Percentiles rank a stretch among this genome's conserved stretches.
phyloP scores from a whole-genome alignment of 257 asterid species.

The Ilex aquifolium region DNA sequence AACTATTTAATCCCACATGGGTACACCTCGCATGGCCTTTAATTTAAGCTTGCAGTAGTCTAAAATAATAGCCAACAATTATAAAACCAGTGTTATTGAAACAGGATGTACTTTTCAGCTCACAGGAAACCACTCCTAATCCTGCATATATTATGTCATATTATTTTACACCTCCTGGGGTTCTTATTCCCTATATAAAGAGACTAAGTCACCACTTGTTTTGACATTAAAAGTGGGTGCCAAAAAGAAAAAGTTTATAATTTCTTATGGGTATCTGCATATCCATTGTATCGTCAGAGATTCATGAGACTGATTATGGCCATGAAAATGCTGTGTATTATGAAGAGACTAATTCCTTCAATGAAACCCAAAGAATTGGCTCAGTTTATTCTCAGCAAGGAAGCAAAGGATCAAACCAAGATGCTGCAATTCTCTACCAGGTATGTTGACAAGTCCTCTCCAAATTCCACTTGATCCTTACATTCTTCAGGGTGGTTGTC shows the following conservation, averaged over 20 bases:
- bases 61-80: slow-evolving; percentile 20
- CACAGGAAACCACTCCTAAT: slow-evolving; percentile 27
- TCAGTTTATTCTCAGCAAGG: slow-evolving; percentile 60
- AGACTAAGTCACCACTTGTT: slow-evolving; percentile 2
- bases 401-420: slow-evolving; percentile 73
- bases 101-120: slow-evolving; percentile 28
- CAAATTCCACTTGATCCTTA: too few relatives aligned
- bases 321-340: slow-evolving; percentile 48
- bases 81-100: slow-evolving; percentile 34
- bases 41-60: slow-evolving; percentile 72
- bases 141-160: slow-evolving; percentile 12
- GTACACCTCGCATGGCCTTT: slow-evolving; percentile 56
- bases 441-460: slow-evolving; percentile 16
- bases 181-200: slow-evolving; percentile 35
- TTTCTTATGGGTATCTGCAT: slow-evolving; percentile 54
- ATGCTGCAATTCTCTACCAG: slow-evolving; percentile 65
- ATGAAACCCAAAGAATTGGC: slow-evolving; percentile 29
- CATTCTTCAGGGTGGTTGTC: too few relatives aligned
- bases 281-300: slow-evolving; percentile 49
- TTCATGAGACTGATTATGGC: slow-evolving; percentile 55
- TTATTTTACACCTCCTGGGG: slow-evolving; percentile 31
- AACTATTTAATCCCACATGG: slow-evolving; percentile 26
- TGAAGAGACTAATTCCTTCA: slow-evolving; percentile 13
- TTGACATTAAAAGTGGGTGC: slow-evolving; percentile 21
- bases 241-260: slow-evolving; percentile 19